Percentiles rank a stretch among this genome's conserved stretches.
Evolutionary conservation across 306 rosid genomes (phyloP).

Genomic region (Rosa rugosa): DNA sequence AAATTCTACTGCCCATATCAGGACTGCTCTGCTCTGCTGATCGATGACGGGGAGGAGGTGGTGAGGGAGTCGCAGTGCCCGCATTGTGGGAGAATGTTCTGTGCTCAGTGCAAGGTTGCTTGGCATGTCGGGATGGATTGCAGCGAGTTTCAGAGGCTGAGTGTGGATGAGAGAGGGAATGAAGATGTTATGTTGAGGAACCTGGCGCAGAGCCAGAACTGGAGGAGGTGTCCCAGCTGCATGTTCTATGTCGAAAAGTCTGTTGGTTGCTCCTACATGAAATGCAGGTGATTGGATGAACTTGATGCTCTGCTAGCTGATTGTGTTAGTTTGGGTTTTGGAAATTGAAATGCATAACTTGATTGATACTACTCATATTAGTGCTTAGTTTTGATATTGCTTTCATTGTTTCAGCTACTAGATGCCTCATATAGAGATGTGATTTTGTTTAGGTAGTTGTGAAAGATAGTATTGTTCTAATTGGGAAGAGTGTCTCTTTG

Average conservation of each 20-base stretch:
- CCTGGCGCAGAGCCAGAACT: slow-evolving; percentile 40
- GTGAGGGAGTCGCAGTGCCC: slow-evolving; percentile 48
- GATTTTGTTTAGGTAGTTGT: neutral
- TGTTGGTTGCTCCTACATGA: slow-evolving; percentile 42
- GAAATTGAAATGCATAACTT: too few relatives aligned
- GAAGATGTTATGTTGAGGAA: slow-evolving; percentile 24
- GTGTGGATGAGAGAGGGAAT: slow-evolving; percentile 31
- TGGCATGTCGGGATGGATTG: slow-evolving; percentile 55
- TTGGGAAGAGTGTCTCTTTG: neutral
- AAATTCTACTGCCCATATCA: slow-evolving; percentile 46
- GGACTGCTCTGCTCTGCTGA: slow-evolving; percentile 52
- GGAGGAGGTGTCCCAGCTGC: slow-evolving; percentile 63
- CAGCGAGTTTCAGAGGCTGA: slow-evolving; percentile 27
- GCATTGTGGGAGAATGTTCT: slow-evolving; percentile 47
- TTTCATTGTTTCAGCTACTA: neutral
- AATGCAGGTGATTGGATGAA: slow-evolving; percentile 41
- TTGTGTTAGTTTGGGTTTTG: too few relatives aligned
- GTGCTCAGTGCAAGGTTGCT: slow-evolving; percentile 45
- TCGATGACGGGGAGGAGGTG: neutral
- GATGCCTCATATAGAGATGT: neutral
- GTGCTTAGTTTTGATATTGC: neutral
- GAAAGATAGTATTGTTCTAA: neutral
- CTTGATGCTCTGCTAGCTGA: neutral
- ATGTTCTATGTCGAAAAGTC: slow-evolving; percentile 39
- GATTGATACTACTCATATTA: neutral